phyloP scores from a whole-genome alignment of 2,329 filamentous ascomycete genomes.

The Botrytis tulipae region DNA sequence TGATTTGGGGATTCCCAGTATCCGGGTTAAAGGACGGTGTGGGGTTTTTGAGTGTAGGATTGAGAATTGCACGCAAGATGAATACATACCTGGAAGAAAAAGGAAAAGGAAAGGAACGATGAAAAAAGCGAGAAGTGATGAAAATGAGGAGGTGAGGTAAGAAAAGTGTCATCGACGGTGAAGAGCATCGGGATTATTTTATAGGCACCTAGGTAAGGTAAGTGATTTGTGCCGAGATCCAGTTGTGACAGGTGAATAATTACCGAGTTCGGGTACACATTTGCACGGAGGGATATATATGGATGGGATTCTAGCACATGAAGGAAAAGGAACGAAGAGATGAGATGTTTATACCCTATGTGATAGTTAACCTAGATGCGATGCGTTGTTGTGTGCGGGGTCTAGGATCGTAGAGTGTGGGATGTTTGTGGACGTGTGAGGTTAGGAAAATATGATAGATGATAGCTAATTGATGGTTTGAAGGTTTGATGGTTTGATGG shows the following conservation, averaged over 20 bases:
- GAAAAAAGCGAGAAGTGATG: conserved; percentile 1
- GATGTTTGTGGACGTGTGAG: neutral
- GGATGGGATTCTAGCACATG: neutral
- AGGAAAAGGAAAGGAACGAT: neutral
- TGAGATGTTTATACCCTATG: neutral
- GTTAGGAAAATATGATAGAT: neutral
- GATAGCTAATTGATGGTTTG: neutral
- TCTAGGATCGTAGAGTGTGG: neutral
- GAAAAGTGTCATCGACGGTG: neutral
- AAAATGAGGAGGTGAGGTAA: neutral
- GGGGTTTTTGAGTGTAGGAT: neutral
- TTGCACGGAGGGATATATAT: neutral
- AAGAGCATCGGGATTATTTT: neutral
- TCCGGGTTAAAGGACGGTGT: neutral
- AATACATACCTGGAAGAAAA: neutral
- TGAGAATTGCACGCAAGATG: neutral
- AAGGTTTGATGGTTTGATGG: neutral
- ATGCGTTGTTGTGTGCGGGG: conserved; percentile 1
- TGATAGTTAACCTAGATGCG: neutral
- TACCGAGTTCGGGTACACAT: neutral
- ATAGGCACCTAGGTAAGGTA: neutral
- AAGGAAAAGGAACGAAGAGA: neutral
- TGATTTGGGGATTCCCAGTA: neutral
- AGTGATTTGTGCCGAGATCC: neutral
- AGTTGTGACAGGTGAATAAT: neutral